Evolutionary conservation across 371 early-diverging fungal genomes (phyloP).

Genomic region (Lichtheimia ramosa): DNA sequence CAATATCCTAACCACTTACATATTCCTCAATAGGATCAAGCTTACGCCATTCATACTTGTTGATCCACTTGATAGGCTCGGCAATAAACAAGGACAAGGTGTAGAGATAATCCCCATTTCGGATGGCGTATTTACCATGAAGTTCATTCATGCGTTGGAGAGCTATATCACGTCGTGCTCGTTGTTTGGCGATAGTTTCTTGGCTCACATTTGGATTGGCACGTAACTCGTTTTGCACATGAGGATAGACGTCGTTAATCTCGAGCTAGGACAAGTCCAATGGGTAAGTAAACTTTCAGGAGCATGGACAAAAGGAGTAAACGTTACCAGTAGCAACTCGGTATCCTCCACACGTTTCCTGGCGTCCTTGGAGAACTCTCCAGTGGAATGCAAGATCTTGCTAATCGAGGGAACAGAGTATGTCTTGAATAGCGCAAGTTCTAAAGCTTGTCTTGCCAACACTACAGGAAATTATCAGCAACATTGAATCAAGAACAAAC

Average conservation of each 20-base stretch:
- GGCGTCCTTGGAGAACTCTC: conserved; percentile 34
- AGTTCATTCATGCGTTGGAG: conserved; percentile 46
- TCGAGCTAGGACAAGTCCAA: conserved; percentile 2
- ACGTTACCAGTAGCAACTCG: conserved; percentile 31
- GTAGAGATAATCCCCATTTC: conserved; percentile 51
- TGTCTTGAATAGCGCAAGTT: conserved; percentile 53
- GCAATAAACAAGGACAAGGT: conserved; percentile 44
- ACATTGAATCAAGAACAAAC: too few species aligned
- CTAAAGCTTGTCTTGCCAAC: conserved; percentile 28
- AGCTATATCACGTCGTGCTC: neutral
- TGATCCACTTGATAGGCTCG: conserved; percentile 45
- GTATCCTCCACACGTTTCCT: conserved; percentile 53
- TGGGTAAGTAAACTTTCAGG: neutral
- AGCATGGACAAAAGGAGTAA: neutral
- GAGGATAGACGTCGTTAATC: conserved; percentile 2
- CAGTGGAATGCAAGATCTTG: conserved; percentile 43
- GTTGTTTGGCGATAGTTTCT: neutral
- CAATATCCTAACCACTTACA: conserved; percentile 4
- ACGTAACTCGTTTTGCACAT: neutral
- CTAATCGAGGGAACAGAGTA: conserved; percentile 53
- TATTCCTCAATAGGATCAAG: conserved; percentile 46
- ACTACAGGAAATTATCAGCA: conserved; percentile 6
- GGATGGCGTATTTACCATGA: conserved; percentile 50
- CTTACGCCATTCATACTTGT: conserved; percentile 48
- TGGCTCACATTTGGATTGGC: neutral